Evolutionary conservation across 192 early-diverging fungal species (phyloP).

Genomic region (Coemansia sp.): DNA sequence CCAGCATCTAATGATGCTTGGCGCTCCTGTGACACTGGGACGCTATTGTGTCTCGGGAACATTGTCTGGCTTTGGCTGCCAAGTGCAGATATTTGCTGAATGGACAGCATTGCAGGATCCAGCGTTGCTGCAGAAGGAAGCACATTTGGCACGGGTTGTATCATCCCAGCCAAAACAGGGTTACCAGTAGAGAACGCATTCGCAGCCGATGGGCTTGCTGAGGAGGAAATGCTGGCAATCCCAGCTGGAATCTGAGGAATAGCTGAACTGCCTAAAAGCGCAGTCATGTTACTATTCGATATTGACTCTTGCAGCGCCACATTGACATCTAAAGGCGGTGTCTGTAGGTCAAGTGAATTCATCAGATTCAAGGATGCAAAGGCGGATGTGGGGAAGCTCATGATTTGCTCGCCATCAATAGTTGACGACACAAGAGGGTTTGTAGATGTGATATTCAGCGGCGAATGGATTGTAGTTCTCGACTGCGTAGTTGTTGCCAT

Average conservation of each 20-base stretch:
- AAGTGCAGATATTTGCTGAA: slow-evolving; percentile 15
- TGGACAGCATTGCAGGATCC: slow-evolving; percentile 12
- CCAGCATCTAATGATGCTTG: slow-evolving; percentile 12
- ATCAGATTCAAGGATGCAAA: slow-evolving; percentile 51
- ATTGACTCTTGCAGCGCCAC: slow-evolving; percentile 2
- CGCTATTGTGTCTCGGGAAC: slow-evolving; percentile 30
- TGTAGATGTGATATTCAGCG: slow-evolving; percentile 27
- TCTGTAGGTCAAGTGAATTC: slow-evolving; percentile 33
- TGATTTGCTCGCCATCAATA: slow-evolving; percentile 17
- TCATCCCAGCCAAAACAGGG: slow-evolving; percentile 16
- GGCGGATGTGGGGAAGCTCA: slow-evolving; percentile 37
- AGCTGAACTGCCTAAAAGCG: slow-evolving; percentile 18
- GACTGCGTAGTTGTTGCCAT: slow-evolving; percentile 4
- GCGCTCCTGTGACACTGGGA: slow-evolving; percentile 29
- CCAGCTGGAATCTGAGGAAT: slow-evolving; percentile 8
- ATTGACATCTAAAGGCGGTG: slow-evolving; percentile 7
- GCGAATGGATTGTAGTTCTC: slow-evolving; percentile 25
- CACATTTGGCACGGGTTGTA: slow-evolving; percentile 46
- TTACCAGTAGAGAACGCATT: background rate
- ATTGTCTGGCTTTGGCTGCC: slow-evolving; percentile 11
- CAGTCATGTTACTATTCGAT: slow-evolving; percentile 9
- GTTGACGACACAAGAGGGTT: slow-evolving; percentile 26
- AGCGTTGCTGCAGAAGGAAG: slow-evolving; percentile 22
- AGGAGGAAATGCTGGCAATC: background rate
- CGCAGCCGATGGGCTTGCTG: background rate